Conservation (phyloP, 140 eudicot species). For the Cichorium intybus region DNA sequence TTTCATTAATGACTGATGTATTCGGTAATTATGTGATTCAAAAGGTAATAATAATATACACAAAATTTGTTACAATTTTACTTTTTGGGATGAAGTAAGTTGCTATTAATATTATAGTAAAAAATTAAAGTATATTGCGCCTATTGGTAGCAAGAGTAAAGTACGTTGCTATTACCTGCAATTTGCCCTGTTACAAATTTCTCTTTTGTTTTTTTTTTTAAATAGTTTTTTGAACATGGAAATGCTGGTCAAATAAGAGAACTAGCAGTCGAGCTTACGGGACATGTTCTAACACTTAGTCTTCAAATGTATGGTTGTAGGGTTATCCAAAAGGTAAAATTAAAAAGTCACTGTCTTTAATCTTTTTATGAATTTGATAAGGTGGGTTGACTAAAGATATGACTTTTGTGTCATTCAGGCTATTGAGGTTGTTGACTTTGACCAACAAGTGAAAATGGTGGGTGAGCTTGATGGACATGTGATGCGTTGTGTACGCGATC, state of each 20-base stretch:
- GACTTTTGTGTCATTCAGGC: conserved; percentile 44
- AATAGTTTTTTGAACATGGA: conserved; percentile 35
- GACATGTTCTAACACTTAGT: conserved; percentile 40
- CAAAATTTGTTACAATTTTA: too few species aligned
- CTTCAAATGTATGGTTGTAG: conserved; percentile 71
- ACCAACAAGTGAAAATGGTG: conserved; percentile 78
- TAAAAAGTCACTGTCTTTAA: neutral
- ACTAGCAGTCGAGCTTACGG: conserved; percentile 41
- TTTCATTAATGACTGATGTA: conserved; percentile 60
- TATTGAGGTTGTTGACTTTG: conserved; percentile 77
- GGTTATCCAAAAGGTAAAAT: conserved; percentile 54
- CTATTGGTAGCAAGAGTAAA: too few species aligned
- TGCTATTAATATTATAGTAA: too few species aligned
- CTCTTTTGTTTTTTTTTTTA: neutral
- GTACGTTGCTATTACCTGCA: too few species aligned
- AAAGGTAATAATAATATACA: too few species aligned
- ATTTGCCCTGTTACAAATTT: too few species aligned
- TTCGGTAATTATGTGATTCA: conserved; percentile 66
- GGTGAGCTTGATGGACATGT: conserved; percentile 82
- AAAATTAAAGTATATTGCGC: too few species aligned
- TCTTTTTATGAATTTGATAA: too few species aligned
- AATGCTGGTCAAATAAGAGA: conserved; percentile 27
- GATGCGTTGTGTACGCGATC: conserved; percentile 90
- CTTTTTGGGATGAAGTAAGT: too few species aligned
- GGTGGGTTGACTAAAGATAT: too few species aligned